phyloP scores from a whole-genome alignment of 2,329 filamentous ascomycete genomes.

The Trichoderma endophyticum region DNA sequence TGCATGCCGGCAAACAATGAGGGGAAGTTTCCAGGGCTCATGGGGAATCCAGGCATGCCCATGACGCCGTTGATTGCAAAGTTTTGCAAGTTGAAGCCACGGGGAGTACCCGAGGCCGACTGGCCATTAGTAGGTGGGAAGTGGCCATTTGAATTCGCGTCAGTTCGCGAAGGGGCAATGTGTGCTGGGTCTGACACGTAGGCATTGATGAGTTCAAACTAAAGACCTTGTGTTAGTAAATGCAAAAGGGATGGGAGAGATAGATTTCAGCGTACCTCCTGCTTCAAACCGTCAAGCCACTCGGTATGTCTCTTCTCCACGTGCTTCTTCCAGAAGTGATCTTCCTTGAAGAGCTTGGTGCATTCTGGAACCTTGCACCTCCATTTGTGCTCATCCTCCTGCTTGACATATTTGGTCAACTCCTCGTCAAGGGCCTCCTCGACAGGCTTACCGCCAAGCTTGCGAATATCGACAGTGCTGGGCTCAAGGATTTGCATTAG shows the following conservation, averaged over 20 bases:
- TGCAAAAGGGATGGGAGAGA: neutral
- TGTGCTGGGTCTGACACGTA: constrained; percentile 94
- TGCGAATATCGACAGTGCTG: constrained; percentile 79
- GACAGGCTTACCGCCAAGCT: constrained; percentile 81
- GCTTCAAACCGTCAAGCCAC: constrained; percentile 75
- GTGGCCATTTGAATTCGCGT: constrained; percentile 93
- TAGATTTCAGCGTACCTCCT: constrained; percentile 65
- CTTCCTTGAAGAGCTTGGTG: constrained; percentile 94
- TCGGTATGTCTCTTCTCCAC: constrained; percentile 93
- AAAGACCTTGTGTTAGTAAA: constrained; percentile 19
- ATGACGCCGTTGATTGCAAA: constrained; percentile 61
- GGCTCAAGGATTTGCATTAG: constrained; percentile 89
- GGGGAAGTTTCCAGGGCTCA: constrained; percentile 46
- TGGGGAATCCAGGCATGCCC: constrained; percentile 58
- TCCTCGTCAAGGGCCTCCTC: constrained; percentile 88
- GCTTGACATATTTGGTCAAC: constrained; percentile 82
- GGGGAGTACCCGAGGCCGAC: constrained; percentile 76
- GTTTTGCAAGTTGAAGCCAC: constrained; percentile 83
- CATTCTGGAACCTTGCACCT: constrained; percentile 96
- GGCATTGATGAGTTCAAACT: constrained; percentile 88
- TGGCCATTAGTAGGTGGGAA: constrained; percentile 80
- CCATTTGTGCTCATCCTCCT: constrained; percentile 96
- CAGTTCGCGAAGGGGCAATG: constrained; percentile 87
- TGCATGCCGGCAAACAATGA: constrained; percentile 55
- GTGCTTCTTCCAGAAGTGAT: constrained; percentile 97